Percentiles rank a stretch among this genome's conserved stretches.
Conservation (phyloP, 2,329 filamentous ascomycete species). For the Didymosphaeria variabile region DNA sequence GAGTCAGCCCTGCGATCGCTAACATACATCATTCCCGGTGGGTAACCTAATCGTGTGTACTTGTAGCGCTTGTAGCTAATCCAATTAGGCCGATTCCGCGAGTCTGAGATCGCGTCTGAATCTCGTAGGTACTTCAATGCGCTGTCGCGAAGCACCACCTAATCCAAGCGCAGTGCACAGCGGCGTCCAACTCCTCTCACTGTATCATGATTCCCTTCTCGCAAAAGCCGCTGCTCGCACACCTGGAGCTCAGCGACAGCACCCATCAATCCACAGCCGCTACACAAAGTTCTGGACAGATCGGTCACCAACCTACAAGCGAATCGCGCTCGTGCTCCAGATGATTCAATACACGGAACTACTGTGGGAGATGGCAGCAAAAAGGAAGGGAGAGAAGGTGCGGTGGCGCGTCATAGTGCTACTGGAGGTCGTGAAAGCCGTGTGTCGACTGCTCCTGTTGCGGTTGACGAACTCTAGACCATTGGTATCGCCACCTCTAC, state of each 20-base stretch:
- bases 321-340: conserved; percentile 82
- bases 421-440: conserved; percentile 84
- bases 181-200: conserved; percentile 84
- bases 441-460: conserved; percentile 82
- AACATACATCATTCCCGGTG: conserved; percentile 94
- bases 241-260: conserved; percentile 60
- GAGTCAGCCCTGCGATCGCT: conserved; percentile 91
- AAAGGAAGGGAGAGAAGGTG: conserved; percentile 79
- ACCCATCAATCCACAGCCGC: conserved; percentile 66
- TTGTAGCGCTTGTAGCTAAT: conserved; percentile 28
- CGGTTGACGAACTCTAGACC: conserved; percentile 84
- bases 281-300: conserved; percentile 72
- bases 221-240: conserved; percentile 69
- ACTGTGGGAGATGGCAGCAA: conserved; percentile 96
- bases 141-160: conserved; percentile 25
- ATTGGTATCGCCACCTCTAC: conserved; percentile 82
- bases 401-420: conserved; percentile 89
- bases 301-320: conserved; percentile 75
- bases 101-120: conserved; percentile 95
- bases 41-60: conserved; percentile 15
- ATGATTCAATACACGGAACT: conserved; percentile 95
- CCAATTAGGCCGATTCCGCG: conserved; percentile 76
- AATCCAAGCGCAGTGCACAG: conserved; percentile 70
- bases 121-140: conserved; percentile 63
- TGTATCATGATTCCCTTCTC: conserved; percentile 92